Evolutionary conservation across 1,139 yeast genomes (phyloP).

Genomic region (Taphrina confusa): DNA sequence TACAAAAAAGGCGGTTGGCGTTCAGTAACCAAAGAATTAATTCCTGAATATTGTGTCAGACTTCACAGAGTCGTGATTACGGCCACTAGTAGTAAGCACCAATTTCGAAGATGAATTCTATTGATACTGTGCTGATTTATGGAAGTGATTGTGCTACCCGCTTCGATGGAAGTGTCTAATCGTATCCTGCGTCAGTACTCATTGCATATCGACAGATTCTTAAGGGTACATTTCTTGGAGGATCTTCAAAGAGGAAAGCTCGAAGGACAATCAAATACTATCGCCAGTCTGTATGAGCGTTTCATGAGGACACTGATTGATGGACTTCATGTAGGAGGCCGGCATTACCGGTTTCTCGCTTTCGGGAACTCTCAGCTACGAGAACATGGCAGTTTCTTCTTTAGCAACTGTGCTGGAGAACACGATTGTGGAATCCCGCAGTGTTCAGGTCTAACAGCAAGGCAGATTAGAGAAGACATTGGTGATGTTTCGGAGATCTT

Average conservation of each 20-base stretch:
- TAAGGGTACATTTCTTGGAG: slow-evolving; percentile 31
- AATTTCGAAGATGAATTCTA: neutral
- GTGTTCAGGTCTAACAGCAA: slow-evolving; percentile 15
- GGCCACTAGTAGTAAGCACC: neutral
- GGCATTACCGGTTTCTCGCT: slow-evolving; percentile 35
- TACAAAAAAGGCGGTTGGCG: neutral
- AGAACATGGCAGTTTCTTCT: slow-evolving; percentile 38
- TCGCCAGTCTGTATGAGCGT: slow-evolving; percentile 27
- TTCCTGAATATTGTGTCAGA: slow-evolving; percentile 11
- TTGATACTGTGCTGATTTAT: neutral
- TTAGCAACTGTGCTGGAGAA: slow-evolving; percentile 1
- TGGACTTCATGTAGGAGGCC: slow-evolving; percentile 34
- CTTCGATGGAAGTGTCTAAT: slow-evolving; percentile 24
- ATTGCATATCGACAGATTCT: slow-evolving; percentile 11
- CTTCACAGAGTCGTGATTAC: slow-evolving; percentile 15
- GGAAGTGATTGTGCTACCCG: slow-evolving; percentile 6
- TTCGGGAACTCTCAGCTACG: slow-evolving; percentile 38
- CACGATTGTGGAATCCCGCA: slow-evolving; percentile 6
- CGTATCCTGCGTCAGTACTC: slow-evolving; percentile 25
- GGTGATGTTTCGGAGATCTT: slow-evolving; percentile 33
- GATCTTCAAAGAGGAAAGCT: slow-evolving; percentile 11
- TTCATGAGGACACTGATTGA: slow-evolving; percentile 27
- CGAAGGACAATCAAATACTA: neutral
- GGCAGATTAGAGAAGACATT: slow-evolving; percentile 35
- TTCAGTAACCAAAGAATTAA: neutral